phyloP scores from a whole-genome alignment of 176 grass and related monocot genomes.

The Guadua angustifolia region DNA sequence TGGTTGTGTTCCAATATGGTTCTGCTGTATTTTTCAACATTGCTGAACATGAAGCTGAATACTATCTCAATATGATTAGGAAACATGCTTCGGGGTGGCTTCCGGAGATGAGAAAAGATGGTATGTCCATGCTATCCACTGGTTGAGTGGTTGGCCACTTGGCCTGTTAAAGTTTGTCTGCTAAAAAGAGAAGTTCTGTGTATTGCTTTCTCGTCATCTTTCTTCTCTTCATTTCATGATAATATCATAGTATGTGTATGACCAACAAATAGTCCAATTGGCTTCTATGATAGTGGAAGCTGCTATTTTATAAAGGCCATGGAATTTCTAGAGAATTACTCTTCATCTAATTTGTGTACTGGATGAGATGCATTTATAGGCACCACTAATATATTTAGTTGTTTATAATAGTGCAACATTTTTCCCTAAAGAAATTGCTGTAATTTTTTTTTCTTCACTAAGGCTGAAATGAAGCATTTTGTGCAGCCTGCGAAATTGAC shows the following conservation, averaged over 20 bases:
- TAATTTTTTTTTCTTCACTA: background rate
- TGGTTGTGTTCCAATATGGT: conserved; percentile 92
- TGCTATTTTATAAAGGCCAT: background rate
- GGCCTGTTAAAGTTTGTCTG: conserved; percentile 10
- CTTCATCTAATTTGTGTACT: background rate
- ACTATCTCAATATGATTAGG: conserved; percentile 85
- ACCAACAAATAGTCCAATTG: background rate
- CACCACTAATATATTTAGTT: background rate
- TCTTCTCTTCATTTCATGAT: background rate
- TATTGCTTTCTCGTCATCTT: conserved; percentile 2
- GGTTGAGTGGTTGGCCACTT: background rate
- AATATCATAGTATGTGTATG: background rate
- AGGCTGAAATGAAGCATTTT: background rate
- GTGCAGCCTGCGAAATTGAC: background rate
- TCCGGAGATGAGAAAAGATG: conserved; percentile 84
- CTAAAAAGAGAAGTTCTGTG: background rate
- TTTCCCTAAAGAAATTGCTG: background rate
- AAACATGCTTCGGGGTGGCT: conserved; percentile 92
- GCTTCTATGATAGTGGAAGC: background rate
- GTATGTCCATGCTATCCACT: conserved; percentile 45
- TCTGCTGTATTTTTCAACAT: conserved; percentile 91
- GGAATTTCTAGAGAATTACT: conserved; percentile 1
- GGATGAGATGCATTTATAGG: background rate
- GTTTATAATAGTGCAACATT: background rate
- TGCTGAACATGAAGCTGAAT: conserved; percentile 89